phyloP scores from a whole-genome alignment of 2,329 filamentous ascomycete species.

The Hypoxylon sp. region DNA sequence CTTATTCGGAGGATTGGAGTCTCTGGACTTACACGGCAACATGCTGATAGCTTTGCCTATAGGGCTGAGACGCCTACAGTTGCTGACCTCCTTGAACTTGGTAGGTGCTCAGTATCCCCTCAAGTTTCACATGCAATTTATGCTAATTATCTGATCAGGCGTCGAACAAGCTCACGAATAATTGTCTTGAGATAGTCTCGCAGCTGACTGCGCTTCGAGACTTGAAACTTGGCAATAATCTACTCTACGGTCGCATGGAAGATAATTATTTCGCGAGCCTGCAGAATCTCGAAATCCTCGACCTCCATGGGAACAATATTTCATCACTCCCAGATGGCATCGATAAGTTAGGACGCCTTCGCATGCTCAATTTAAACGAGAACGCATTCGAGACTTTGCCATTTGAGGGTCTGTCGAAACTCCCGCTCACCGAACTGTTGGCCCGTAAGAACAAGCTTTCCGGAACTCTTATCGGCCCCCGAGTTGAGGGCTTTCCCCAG shows the following conservation, averaged over 20 bases:
- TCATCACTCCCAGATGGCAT: constrained; percentile 77
- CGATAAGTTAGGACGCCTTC: constrained; percentile 76
- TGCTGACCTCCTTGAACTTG: constrained; percentile 86
- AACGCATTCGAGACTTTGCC: constrained; percentile 82
- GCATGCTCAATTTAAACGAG: constrained; percentile 82
- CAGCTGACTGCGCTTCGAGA: constrained; percentile 82
- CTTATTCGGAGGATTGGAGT: constrained; percentile 86
- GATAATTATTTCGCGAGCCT: constrained; percentile 73
- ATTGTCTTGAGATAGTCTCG: constrained; percentile 78
- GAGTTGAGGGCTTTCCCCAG: constrained; percentile 69
- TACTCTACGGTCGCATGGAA: constrained; percentile 77
- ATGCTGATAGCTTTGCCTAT: constrained; percentile 78
- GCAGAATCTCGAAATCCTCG: constrained; percentile 80
- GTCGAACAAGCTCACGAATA: constrained; percentile 83
- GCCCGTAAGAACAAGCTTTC: constrained; percentile 84
- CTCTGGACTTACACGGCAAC: constrained; percentile 90
- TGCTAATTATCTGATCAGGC: constrained; percentile 66
- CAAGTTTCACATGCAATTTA: constrained; percentile 1
- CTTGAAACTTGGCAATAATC: constrained; percentile 84
- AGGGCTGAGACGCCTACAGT: constrained; percentile 79
- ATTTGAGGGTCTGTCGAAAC: constrained; percentile 74
- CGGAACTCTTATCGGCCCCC: constrained; percentile 77
- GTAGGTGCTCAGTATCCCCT: constrained; percentile 61
- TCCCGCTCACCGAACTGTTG: constrained; percentile 81
- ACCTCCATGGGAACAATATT: constrained; percentile 85